Evolutionary conservation across 2,329 filamentous ascomycete species (phyloP).

Genomic region (Penicillium sp.): DNA sequence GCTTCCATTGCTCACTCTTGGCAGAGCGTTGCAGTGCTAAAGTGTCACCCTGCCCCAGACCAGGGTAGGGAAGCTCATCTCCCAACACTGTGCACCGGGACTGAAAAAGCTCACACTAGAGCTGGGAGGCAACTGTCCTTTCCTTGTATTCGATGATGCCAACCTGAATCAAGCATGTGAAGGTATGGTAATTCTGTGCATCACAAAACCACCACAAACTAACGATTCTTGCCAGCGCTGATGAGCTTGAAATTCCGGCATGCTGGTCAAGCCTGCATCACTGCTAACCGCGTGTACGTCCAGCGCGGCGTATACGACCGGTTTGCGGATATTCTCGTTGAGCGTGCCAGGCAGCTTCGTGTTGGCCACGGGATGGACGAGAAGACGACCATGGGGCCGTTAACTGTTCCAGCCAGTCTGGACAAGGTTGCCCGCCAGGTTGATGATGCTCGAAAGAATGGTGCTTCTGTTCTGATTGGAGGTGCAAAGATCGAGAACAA

Average conservation of each 20-base stretch:
- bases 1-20: too few species aligned
- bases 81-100: conserved; percentile 24
- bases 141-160: conserved; percentile 9
- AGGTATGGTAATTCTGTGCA: conserved; percentile 4
- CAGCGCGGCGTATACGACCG: conserved; percentile 43
- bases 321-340: conserved; percentile 50
- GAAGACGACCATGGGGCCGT: conserved; percentile 55
- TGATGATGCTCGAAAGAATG: conserved; percentile 58
- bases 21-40: too few species aligned
- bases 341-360: conserved; percentile 46
- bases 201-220: too few species aligned
- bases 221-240: too few species aligned
- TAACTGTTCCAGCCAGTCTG: conserved; percentile 53
- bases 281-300: conserved; percentile 39
- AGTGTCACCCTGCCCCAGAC: too few species aligned
- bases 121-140: conserved; percentile 40
- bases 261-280: conserved; percentile 38
- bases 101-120: conserved; percentile 46
- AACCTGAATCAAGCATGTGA: conserved; percentile 2
- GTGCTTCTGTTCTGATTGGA: conserved; percentile 59
- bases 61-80: conserved; percentile 14
- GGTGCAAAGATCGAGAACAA: conserved; percentile 48
- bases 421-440: conserved; percentile 55
- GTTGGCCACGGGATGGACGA: conserved; percentile 54
- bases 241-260: conserved; percentile 34